Evolutionary conservation across 345 rosid species (phyloP).

Genomic region (Schrenkiella parvula): DNA sequence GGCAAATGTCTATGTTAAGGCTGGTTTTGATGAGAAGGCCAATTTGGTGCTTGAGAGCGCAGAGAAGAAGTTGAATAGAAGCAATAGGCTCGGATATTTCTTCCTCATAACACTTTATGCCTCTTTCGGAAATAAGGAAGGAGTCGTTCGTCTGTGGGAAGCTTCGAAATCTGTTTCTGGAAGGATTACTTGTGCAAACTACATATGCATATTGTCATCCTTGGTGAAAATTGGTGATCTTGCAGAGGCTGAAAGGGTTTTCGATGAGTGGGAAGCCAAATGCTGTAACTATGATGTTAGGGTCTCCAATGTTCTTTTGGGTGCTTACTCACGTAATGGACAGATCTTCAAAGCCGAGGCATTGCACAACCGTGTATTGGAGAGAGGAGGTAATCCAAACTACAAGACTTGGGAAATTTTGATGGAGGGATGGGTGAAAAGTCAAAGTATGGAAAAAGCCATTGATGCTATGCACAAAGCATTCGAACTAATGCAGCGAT

Average conservation of each 20-base stretch:
- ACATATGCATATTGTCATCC: conserved; percentile 49
- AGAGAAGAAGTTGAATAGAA: conserved; percentile 43
- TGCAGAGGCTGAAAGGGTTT: conserved; percentile 40
- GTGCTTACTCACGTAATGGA: conserved; percentile 46
- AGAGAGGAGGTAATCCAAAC: conserved; percentile 59
- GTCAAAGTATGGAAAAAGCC: conserved; percentile 50
- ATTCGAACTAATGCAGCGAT: conserved; percentile 39
- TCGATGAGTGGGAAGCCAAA: conserved; percentile 47
- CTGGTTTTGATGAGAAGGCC: conserved; percentile 45
- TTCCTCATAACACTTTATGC: conserved; percentile 47
- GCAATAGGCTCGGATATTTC: conserved; percentile 43
- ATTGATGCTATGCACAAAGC: conserved; percentile 47
- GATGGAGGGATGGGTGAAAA: conserved; percentile 57
- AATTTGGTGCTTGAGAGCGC: conserved; percentile 38
- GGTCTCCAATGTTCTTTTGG: conserved; percentile 57
- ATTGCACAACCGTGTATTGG: conserved; percentile 39
- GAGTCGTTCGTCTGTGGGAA: conserved; percentile 49
- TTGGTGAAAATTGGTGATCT: conserved; percentile 45
- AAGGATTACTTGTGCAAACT: conserved; percentile 48
- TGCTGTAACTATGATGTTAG: conserved; percentile 49
- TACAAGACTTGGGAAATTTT: conserved; percentile 80
- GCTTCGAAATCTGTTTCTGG: conserved; percentile 42
- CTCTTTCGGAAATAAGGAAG: conserved; percentile 39
- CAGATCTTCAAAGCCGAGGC: conserved; percentile 42
- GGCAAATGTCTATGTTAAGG: conserved; percentile 48